Conservation (phyloP, 148 eudicot genomes). For the Heliosperma pusillum region DNA sequence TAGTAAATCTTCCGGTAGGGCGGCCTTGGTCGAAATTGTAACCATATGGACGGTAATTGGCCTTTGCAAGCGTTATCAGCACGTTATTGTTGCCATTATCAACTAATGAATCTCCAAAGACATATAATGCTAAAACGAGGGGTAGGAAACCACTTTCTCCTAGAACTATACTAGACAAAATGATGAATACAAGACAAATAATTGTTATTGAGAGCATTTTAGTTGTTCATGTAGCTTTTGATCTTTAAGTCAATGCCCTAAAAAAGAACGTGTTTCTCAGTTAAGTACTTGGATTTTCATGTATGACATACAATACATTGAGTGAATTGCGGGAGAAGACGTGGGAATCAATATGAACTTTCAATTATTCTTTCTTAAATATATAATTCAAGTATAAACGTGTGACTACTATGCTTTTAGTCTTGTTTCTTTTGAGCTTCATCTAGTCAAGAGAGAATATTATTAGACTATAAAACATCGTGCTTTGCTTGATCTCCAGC, state of each 20-base stretch:
- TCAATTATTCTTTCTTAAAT: too few relatives aligned
- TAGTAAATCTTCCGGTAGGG: constrained; percentile 58
- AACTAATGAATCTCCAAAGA: constrained; percentile 54
- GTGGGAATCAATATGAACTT: too few relatives aligned
- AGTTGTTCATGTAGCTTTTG: background rate
- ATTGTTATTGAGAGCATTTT: background rate
- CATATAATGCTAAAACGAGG: constrained; percentile 45
- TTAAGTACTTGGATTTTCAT: too few relatives aligned
- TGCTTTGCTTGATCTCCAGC: too few relatives aligned
- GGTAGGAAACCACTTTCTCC: background rate
- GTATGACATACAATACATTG: too few relatives aligned
- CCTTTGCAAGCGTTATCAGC: constrained; percentile 44
- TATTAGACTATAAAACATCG: too few relatives aligned
- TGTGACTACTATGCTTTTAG: too few relatives aligned
- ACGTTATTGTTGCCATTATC: constrained; percentile 61
- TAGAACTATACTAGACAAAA: background rate
- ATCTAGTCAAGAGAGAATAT: too few relatives aligned
- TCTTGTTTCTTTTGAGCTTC: too few relatives aligned
- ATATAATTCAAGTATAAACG: too few relatives aligned
- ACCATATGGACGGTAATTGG: constrained; percentile 55
- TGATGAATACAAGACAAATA: background rate
- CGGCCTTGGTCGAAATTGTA: constrained; percentile 37
- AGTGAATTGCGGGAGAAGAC: too few relatives aligned
- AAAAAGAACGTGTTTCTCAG: too few relatives aligned
- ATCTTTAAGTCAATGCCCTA: background rate